Base-by-base conservation (phyloP, 1,139 yeast genomes). In the Blastobotrys indianensis region DNA sequence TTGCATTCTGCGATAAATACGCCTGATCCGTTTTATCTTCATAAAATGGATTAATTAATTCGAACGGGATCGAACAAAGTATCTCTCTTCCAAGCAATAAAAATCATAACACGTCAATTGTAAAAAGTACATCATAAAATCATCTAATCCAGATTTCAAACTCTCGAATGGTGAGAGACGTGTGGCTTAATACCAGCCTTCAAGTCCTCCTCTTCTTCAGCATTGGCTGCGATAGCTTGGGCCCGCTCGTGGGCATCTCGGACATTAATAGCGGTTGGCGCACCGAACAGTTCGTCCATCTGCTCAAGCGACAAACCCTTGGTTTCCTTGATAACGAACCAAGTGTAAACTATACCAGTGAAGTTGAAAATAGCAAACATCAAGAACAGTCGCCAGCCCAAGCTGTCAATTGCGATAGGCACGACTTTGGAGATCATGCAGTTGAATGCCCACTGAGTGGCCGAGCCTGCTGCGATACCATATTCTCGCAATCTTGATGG, bases 301-400 rank as follows among this genome's bases (percentile, higher is more conserved):
- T 80, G 83, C 63, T 81, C 87, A 64, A 81, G 72, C 51, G 77
- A 68, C 54, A 79, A 72, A 15, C 85, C 84, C 64, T 77, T 80
- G 30, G 87, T 80, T 65, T 81, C 86, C 58, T 74, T 76, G 43
- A 82, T 78, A 54, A 73, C 70, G 63, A 78, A 73, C 60, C 72
- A 76, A 13, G 78, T 60, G 65, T 44, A 72, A 69, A 59, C 55
- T 9, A 58, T 28, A 13, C 44, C 46, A 3, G 47, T 39, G 17
- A 44, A 45, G 41, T 53, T 54, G 44, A 54, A 51, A 13, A 46
- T 43, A 3, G 57, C 55, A 45, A 54, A 54, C 43, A 55, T 44
- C 42, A 55, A 40, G 41, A 54, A 55, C 28, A 51, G 42, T 17
- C 45, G 42, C 48, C 46, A 50, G 12, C 52, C 50, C 11, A 51